Base-by-base conservation (phyloP, 2,329 filamentous ascomycete species). In the Raffaelea ambrosiae region DNA sequence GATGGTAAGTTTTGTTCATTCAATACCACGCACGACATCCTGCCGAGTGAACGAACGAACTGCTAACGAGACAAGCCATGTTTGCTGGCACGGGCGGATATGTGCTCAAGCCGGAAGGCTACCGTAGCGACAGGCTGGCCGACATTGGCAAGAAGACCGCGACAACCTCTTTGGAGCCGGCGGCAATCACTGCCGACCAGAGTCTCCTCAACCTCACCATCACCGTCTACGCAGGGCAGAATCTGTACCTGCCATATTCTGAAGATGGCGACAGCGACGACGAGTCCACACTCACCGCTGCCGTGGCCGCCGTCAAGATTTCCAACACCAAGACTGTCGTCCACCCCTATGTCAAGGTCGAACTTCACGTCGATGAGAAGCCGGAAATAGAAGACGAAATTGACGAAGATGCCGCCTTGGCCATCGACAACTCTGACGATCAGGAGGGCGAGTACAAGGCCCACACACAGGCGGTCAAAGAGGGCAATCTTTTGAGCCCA, bases 1-100 rank as follows among this genome's bases (percentile, higher is more conserved):
- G 83, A 93, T 60, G 90, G 81, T 56, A 93, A 95, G 88, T 95
- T 95, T 64, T n/a, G n/a, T n/a, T n/a, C n/a, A n/a, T n/a, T n/a
- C n/a, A n/a, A n/a, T n/a, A n/a, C n/a, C n/a, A n/a, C n/a, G n/a
- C n/a, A n/a, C n/a, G n/a, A n/a, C n/a, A n/a, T n/a, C n/a, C n/a
- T n/a, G 19, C 5, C 4, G 16, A 23, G 39, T 22, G 7, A 16
- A 13, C 16, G 19, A 39, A 5, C 39, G 16, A n/a, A 22, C 39
- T 20, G 5, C 19, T 20, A 5, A 13, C 21, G 10, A n/a, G n/a
- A n/a, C n/a, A n/a, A 21, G 53, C 53, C 33, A 56, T 56, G 54
- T 56, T 56, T 43, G 77, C 81, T 2, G 86, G 84, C 11, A 87
- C 86, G 0, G 74, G 75, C n/a, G 90, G 90, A 20, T 96, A 89